Percentiles rank a stretch among this genome's conserved stretches.
Conservation (phyloP, 768 basidiomycete genomes). For the Boletus reticulatus region DNA sequence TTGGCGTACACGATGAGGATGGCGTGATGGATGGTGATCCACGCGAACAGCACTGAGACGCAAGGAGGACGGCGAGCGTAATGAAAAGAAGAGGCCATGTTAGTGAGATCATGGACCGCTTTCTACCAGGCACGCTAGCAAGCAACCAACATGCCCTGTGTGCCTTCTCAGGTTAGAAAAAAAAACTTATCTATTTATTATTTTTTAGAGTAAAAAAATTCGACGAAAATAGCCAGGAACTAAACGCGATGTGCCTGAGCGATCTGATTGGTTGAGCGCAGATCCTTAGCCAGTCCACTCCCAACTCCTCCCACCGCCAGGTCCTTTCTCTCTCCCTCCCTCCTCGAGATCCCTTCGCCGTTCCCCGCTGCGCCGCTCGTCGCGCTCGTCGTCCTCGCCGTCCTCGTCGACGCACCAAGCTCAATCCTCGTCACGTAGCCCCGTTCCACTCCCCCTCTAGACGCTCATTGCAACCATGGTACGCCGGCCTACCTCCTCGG, state of each 20-base stretch:
- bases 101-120: too few species aligned
- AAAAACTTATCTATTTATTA: not conserved
- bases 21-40: constrained; percentile 12
- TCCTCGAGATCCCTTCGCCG: constrained; percentile 18
- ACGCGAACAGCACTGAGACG: not conserved
- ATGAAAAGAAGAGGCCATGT: too few species aligned
- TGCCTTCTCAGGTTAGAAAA: too few species aligned
- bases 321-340: constrained; percentile 23
- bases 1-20: not conserved
- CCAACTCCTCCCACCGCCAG: constrained; percentile 31
- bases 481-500: constrained; percentile 30
- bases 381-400: constrained; percentile 6
- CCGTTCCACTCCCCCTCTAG: not conserved
- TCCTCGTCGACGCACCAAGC: not conserved
- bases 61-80: not conserved
- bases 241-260: constrained; percentile 34
- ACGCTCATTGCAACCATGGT: constrained; percentile 20
- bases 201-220: not conserved
- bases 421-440: not conserved
- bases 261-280: constrained; percentile 32
- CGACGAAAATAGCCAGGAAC: constrained; percentile 31
- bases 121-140: constrained; percentile 4
- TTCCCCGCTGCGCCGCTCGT: constrained; percentile 1
- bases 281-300: constrained; percentile 32
- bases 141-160: too few species aligned